Base-by-base conservation (phyloP, 1,284 basidiomycete species). In the Abortiporus biennis region DNA sequence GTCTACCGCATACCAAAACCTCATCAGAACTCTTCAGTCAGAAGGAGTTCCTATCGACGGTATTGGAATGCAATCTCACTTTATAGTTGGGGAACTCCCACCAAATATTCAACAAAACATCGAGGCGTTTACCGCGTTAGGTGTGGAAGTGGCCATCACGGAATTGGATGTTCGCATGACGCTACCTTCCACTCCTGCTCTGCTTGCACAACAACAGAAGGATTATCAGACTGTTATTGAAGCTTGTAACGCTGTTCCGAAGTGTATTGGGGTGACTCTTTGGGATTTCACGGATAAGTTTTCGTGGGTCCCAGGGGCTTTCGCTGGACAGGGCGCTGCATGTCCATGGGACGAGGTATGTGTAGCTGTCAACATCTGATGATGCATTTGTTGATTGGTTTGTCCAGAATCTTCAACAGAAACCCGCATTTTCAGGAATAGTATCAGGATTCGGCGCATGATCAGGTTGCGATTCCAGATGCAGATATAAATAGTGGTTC, bases 121-220 rank as follows among this genome's bases (percentile, higher is more conserved):
- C 23, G 54, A 69, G 51, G 62, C 67, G 38, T 75, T 80, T 51
- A 61, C 66, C 20, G 67, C 67, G 16, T 66, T 76, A 17, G 78
- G 76, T 12, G 59, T 80, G 31, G 76, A 79, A 47, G 67, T 81
- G 15, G 75, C 76, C 13, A 67, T 79, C 44, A 79, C 76, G 4
- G 77, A 78, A 54, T 64, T 80, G 38, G 77, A 80, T 52, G 72
- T 79, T 48, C 67, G 75, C 36, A 76, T 77, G 71, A 68, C 67
- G 9, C 60, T 76, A 9, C 76, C 76, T 9, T 64, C 62, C n/a
- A 74, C 71, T 6, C 52, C 59, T 11, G 69, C 64, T 6, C 56
- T 69, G 15, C 61, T 75, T 40, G 65, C 58, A 13, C 74, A 79
- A 50, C 77, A 80, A 53, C 60, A 71, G 56, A 61, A 58, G 36